Evolutionary conservation across 805 yeast genomes (phyloP), one percentile per base, ranked within the genome.

Genomic region (Pichia kluyveri): DNA sequence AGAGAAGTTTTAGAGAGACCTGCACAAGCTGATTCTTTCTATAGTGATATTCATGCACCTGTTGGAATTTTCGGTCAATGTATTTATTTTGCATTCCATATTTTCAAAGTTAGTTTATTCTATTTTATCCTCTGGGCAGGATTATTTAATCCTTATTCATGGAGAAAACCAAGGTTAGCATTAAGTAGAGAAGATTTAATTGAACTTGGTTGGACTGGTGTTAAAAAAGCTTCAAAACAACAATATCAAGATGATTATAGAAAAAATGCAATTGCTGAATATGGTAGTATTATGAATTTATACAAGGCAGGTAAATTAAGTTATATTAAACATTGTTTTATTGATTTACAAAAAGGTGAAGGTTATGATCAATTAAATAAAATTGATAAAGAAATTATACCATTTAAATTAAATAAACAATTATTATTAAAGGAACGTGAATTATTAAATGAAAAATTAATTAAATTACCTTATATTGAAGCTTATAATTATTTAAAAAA

Each of bases 131-230:
- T 89, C 48, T 73, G 77, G 67, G 64, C 78, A 28, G 98, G 98
- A 19, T 66, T 84, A 41, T 75, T 83, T 67, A 91, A 93, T 66
- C 98, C 98, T 36, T 65, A 72, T 47, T 68, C 79, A 8, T 60
- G 80, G 54, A 73, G 70, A 58, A 60, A 62, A 46, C 65, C 65
- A 46, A 49, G 65, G 12, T 57, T 66, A 8, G 60, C 56, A 30
- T 56, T 72, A 42, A 69, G 76, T 44, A 71, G 71, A 51, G 87
- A 82, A 17, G 70, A 76, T 50, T 73, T 90, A 56, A 55, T 80
- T 34, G 65, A 67, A 5, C 69, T 90, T 55, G 98, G 98, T 43
- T 93, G 98, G 98, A 88, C 96, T n/a, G 96, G 96, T 46, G 76
- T 93, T 26, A 83, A 82, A 65, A 81, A 82, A 56, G 83, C 83